Conservation (phyloP, 1,139 yeast species). For the Saccharomyces hybrid region DNA sequence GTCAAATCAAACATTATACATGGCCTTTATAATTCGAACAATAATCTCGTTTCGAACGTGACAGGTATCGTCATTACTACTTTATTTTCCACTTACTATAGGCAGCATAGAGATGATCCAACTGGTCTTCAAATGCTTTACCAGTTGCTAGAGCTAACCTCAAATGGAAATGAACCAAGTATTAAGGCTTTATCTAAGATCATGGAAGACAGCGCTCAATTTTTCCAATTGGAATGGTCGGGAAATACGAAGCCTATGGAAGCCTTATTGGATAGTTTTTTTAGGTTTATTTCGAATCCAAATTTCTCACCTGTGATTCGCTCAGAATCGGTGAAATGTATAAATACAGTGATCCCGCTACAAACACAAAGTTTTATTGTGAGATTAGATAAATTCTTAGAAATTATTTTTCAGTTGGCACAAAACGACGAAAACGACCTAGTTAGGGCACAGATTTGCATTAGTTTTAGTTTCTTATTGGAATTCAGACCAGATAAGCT, state of each 20-base stretch:
- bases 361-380: slow-evolving; percentile 59
- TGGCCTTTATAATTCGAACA: slow-evolving; percentile 54
- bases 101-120: slow-evolving; percentile 31
- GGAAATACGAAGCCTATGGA: slow-evolving; percentile 48
- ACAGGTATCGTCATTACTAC: slow-evolving; percentile 89
- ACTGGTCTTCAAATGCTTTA: slow-evolving; percentile 65
- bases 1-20: slow-evolving; percentile 55
- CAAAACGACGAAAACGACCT: slow-evolving; percentile 45
- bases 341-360: slow-evolving; percentile 68
- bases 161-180: slow-evolving; percentile 60
- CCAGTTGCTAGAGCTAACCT: slow-evolving; percentile 54
- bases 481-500: slow-evolving; percentile 78
- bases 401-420: slow-evolving; percentile 57
- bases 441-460: slow-evolving; percentile 70
- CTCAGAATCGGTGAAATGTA: slow-evolving; percentile 60
- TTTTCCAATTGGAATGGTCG: slow-evolving; percentile 52
- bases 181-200: slow-evolving; percentile 77
- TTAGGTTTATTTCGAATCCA: slow-evolving; percentile 42
- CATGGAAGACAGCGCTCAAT: slow-evolving; percentile 61
- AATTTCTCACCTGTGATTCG: slow-evolving; percentile 43
- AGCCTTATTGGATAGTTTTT: slow-evolving; percentile 56
- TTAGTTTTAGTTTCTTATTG: slow-evolving; percentile 65
- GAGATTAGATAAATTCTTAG: slow-evolving; percentile 59
- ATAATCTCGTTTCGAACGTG: slow-evolving; percentile 66
- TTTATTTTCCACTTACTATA: slow-evolving; percentile 48